Evolutionary conservation across 306 rosid species (phyloP), one percentile per base, ranked within the genome.

Genomic region (Argentina anserina): DNA sequence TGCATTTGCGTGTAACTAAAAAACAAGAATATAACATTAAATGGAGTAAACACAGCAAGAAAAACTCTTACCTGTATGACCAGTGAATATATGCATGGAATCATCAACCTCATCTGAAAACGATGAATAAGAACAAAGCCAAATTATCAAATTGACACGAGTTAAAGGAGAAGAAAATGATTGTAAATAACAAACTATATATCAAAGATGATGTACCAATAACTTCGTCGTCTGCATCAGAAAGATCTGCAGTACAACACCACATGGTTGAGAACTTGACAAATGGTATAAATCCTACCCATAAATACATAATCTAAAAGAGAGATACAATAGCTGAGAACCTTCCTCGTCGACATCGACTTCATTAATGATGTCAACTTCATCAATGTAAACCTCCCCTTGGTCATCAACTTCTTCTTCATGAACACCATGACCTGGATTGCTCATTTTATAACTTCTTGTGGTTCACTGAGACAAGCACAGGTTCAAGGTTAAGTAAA

Each of bases 61-160:
- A 18, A 26, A 58, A 3, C 55, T 40, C 56, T 81, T 77, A 93
- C 98, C 97, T 0, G 69, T 81, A 75, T 94, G 98, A 33, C 95
- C 96, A 5, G 95, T 89, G 80, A 91, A 94, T 39, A 62, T 84
- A 77, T 94, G 97, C 45, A 83, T 46, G 18, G 93, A 86, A 80
- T 91, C 93, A 81, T 89, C 94, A 10, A 45, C 72, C 72, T 83
- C 97, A 66, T 89, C 98, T 87, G 90, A 62, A 68, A 43, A 2
- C n/a, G 78, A 26, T 36, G 58, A 29, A 65, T 56, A 33, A 53
- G 28, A 14, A 74, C 17, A 47, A 65, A 13, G 65, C 70, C 53
- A 67, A 59, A 31, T 65, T 33, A 63, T 75, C 41, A 15, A 50
- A 49, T 37, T 6, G 9, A 56, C 4, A 26, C 13, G 45, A 20